These are phyloP conservation scores for Singerocomus rubriflavus DNA, from an alignment of 1,284 basidiomycete species.

Conservation along the genomic window DNA sequence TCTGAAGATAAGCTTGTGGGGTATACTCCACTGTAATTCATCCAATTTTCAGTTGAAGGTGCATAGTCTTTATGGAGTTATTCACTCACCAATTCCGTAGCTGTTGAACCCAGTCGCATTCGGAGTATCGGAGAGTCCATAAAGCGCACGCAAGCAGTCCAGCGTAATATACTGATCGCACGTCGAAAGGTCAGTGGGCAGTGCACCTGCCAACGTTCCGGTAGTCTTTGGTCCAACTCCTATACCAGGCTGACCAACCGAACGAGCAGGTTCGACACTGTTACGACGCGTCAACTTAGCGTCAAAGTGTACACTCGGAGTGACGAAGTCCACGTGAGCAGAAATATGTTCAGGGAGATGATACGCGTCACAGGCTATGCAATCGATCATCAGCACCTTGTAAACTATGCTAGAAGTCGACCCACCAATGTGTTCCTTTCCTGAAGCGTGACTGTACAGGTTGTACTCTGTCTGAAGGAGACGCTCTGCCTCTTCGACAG, in stretches of 20 bases:
- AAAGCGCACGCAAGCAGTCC: constrained; percentile 37
- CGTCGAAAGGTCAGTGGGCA: constrained; percentile 20
- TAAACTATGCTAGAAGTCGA: constrained; percentile 17
- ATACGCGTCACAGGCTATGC: constrained; percentile 27
- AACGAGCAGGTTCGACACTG: not conserved
- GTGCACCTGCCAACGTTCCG: constrained; percentile 9
- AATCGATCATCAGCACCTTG: constrained; percentile 4
- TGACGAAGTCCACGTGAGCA: constrained; percentile 32
- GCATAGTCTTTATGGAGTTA: not conserved
- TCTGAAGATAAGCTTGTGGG: constrained; percentile 38
- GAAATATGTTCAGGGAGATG: constrained; percentile 25
- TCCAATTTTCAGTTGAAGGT: not conserved
- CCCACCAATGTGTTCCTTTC: constrained; percentile 40
- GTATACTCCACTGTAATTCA: constrained; percentile 24
- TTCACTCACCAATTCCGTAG: constrained; percentile 31
- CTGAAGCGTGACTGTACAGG: constrained; percentile 38
- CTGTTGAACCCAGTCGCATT: constrained; percentile 31
- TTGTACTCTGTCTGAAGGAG: constrained; percentile 25
- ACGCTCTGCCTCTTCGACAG: constrained; percentile 39
- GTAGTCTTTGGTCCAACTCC: constrained; percentile 23
- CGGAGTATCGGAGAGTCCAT: constrained; percentile 31
- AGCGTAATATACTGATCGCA: constrained; percentile 38
- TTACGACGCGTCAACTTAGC: constrained; percentile 18
- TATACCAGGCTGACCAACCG: constrained; percentile 14
- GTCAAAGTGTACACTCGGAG: constrained; percentile 28